A percentile compares a stretch with the other conserved stretches of the same genome.
Evolutionary conservation across 2,329 filamentous ascomycete species (phyloP).

Genomic region (Neocucurbitaria cava): DNA sequence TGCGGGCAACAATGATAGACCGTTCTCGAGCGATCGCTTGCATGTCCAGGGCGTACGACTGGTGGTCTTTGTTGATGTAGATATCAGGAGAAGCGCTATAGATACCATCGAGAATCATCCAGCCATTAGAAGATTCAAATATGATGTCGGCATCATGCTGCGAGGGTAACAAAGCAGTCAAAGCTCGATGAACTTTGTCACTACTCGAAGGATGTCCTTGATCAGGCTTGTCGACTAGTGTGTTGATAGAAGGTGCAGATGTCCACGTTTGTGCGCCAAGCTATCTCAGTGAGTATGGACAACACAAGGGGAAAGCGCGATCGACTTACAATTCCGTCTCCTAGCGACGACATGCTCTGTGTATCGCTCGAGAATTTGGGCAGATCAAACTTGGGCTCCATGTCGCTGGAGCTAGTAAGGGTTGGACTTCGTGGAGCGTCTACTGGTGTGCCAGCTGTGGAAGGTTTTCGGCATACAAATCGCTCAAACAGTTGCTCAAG

Average conservation of each 20-base stretch:
- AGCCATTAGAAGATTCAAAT: conserved; percentile 46
- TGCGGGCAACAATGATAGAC: conserved; percentile 42
- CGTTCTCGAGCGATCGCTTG: conserved; percentile 35
- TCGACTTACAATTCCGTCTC: conserved; percentile 39
- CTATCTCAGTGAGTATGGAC: conserved; percentile 25
- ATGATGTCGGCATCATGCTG: conserved; percentile 47
- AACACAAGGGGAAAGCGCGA: not conserved
- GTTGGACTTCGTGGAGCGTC: conserved; percentile 27
- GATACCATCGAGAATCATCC: conserved; percentile 40
- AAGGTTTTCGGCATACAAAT: conserved; percentile 43
- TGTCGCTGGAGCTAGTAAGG: conserved; percentile 28
- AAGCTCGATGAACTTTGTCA: conserved; percentile 29
- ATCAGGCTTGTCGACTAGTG: conserved; percentile 27
- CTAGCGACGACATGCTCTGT: conserved; percentile 37
- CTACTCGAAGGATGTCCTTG: conserved; percentile 2
- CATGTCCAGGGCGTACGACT: conserved; percentile 45
- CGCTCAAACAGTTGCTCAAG: conserved; percentile 46
- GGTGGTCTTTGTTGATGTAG: conserved; percentile 38
- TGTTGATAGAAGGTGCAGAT: conserved; percentile 37
- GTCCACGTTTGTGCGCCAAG: conserved; percentile 41
- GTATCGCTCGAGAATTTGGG: conserved; percentile 29
- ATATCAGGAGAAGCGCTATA: conserved; percentile 40
- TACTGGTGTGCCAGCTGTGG: conserved; percentile 11
- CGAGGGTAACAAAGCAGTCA: conserved; percentile 41
- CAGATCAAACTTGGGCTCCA: conserved; percentile 24